Percentiles rank a stretch among this genome's conserved stretches.
phyloP scores from a whole-genome alignment of 768 basidiomycete species.

The Sarcodon aspratus region DNA sequence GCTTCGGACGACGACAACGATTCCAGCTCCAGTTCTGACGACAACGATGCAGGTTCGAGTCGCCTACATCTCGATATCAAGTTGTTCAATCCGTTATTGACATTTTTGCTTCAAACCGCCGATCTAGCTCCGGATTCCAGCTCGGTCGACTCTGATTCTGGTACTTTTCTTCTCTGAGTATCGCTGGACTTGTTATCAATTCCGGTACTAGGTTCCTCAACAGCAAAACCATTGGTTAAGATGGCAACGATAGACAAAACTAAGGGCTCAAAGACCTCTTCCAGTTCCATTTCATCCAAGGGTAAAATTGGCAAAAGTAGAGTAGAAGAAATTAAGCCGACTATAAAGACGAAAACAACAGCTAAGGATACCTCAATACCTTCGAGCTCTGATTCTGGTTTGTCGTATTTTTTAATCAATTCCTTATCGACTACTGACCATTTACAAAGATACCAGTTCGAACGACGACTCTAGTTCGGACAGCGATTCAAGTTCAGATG shows the following conservation, averaged over 20 bases:
- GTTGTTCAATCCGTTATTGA: no score
- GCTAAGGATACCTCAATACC: not conserved
- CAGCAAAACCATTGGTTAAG: not conserved
- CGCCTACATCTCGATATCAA: no score
- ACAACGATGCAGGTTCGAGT: no score
- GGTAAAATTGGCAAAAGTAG: no score
- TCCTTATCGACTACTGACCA: no score
- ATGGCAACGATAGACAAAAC: not conserved
- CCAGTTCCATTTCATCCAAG: conserved; percentile 1
- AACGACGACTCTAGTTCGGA: conserved; percentile 2
- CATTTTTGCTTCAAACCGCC: no score
- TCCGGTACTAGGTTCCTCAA: not conserved
- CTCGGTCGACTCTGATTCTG: no score
- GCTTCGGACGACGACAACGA: not conserved
- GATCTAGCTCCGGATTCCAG: no score
- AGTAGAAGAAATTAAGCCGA: not conserved
- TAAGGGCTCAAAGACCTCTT: not conserved
- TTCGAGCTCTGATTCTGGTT: conserved; percentile 17
- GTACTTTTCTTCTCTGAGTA: no score
- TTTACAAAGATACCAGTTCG: not conserved
- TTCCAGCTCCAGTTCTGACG: no score
- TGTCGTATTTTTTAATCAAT: conserved; percentile 10
- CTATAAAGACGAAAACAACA: conserved; percentile 1
- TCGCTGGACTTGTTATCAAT: not conserved
- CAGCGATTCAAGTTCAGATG: not conserved